Evolutionary conservation across 1,284 basidiomycete species (phyloP).

Genomic region (Albatrellus sp.): DNA sequence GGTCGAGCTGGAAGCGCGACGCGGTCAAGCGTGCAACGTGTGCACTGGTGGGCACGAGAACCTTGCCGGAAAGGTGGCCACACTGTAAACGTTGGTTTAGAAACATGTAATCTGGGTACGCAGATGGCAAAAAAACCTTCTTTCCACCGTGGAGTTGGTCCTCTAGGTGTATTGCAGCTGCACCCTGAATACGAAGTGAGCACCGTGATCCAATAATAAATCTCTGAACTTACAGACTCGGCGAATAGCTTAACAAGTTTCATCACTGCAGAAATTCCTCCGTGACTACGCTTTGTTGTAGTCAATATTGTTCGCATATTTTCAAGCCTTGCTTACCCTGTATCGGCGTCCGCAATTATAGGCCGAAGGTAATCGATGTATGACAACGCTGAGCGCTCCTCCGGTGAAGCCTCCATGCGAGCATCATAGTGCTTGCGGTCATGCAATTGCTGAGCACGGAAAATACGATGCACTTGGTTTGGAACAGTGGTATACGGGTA

Average conservation of each 20-base stretch:
- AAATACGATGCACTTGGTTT: conserved; percentile 81
- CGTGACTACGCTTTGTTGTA: conserved; percentile 45
- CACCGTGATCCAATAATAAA: conserved; percentile 2
- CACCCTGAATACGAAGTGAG: conserved; percentile 38
- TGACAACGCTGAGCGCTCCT: conserved; percentile 55
- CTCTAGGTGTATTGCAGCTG: conserved; percentile 82
- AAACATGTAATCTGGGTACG: background rate
- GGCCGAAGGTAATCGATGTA: conserved; percentile 85
- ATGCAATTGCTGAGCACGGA: conserved; percentile 78
- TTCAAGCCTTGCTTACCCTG: conserved; percentile 47
- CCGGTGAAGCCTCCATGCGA: conserved; percentile 54
- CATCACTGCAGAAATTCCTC: conserved; percentile 92
- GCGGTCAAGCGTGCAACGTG: conserved; percentile 78
- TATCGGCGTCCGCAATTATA: conserved; percentile 91
- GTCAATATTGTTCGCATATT: conserved; percentile 3
- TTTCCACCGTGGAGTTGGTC: conserved; percentile 90
- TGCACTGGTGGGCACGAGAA: conserved; percentile 80
- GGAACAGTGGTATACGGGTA: conserved; percentile 94
- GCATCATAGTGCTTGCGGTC: conserved; percentile 84
- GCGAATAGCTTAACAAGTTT: conserved; percentile 91
- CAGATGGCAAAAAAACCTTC: conserved; percentile 33
- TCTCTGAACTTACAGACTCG: conserved; percentile 50
- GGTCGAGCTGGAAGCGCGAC: conserved; percentile 79
- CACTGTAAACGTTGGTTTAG: conserved; percentile 32
- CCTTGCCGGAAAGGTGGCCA: conserved; percentile 89